phyloP scores from a whole-genome alignment of 2,329 filamentous ascomycete species.

The Mariannaea elegans region DNA sequence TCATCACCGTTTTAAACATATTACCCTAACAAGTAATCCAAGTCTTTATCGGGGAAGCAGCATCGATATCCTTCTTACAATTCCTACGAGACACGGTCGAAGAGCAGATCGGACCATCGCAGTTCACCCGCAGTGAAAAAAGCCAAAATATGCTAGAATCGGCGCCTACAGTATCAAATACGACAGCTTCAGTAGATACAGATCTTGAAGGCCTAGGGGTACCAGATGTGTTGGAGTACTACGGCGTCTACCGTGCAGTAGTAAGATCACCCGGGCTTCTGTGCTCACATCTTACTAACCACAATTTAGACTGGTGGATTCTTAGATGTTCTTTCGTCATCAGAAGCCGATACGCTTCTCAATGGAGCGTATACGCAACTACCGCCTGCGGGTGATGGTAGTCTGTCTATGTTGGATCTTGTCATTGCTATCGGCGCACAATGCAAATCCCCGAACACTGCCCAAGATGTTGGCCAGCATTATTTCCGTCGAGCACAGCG shows the following conservation, averaged over 20 bases:
- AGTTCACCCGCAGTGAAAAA: slow-evolving; percentile 40
- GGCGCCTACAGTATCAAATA: slow-evolving; percentile 27
- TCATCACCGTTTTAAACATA: no score
- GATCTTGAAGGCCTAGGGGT: neutral
- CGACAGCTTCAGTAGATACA: neutral
- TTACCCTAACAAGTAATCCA: neutral
- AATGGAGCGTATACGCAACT: slow-evolving; percentile 20
- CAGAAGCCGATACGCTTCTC: slow-evolving; percentile 41
- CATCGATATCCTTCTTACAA: slow-evolving; percentile 64
- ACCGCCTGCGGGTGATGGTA: neutral
- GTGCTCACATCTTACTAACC: neutral
- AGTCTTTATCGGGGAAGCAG: slow-evolving; percentile 61
- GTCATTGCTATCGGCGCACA: slow-evolving; percentile 40
- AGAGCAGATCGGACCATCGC: slow-evolving; percentile 38
- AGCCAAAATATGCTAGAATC: slow-evolving; percentile 41
- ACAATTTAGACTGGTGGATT: slow-evolving; percentile 45
- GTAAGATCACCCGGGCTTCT: slow-evolving; percentile 14
- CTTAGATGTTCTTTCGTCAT: slow-evolving; percentile 43
- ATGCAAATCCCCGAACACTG: slow-evolving; percentile 29
- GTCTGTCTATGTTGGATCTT: slow-evolving; percentile 23
- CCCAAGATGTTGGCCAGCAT: slow-evolving; percentile 36
- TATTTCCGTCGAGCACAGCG: slow-evolving; percentile 56
- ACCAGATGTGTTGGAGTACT: slow-evolving; percentile 26
- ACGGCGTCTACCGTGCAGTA: slow-evolving; percentile 25
- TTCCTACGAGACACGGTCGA: slow-evolving; percentile 38